A percentile compares a stretch with the other conserved stretches of the same genome.
Evolutionary conservation across 2,329 filamentous ascomycete genomes (phyloP).

Genomic region (Fusarium phyllophilum): DNA sequence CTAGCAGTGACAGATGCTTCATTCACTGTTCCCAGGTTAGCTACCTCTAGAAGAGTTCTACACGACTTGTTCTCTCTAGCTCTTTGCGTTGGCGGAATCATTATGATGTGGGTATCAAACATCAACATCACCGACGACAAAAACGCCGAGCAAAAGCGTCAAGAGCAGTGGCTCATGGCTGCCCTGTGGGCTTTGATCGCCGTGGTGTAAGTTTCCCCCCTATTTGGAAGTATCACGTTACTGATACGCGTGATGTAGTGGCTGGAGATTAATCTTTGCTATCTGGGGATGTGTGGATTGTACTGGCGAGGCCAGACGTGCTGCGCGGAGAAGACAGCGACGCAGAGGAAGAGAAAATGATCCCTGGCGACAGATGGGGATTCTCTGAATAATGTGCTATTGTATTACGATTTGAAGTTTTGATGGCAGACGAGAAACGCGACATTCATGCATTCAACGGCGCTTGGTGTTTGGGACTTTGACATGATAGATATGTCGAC

Average conservation of each 20-base stretch:
- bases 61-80: slow-evolving; percentile 50
- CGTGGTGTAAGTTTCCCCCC: slow-evolving; percentile 40
- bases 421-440: neutral
- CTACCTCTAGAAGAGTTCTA: slow-evolving; percentile 44
- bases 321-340: slow-evolving; percentile 26
- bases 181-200: slow-evolving; percentile 38
- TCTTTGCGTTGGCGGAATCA: slow-evolving; percentile 48
- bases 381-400: slow-evolving; percentile 12
- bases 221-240: neutral
- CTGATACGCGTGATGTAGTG: slow-evolving; percentile 24
- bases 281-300: slow-evolving; percentile 46
- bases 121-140: slow-evolving; percentile 30
- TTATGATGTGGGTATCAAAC: slow-evolving; percentile 48
- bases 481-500: neutral
- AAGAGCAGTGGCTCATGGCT: slow-evolving; percentile 35
- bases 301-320: slow-evolving; percentile 39
- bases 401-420: slow-evolving; percentile 11
- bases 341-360: slow-evolving; percentile 26
- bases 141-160: slow-evolving; percentile 14
- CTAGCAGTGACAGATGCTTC: slow-evolving; percentile 44
- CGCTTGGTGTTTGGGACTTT: slow-evolving; percentile 3
- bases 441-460: slow-evolving; percentile 13
- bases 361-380: slow-evolving; percentile 39
- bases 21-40: slow-evolving; percentile 41
- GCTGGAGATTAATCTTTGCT: slow-evolving; percentile 44